phyloP scores from a whole-genome alignment of 768 basidiomycete genomes.

The Suillus plorans region DNA sequence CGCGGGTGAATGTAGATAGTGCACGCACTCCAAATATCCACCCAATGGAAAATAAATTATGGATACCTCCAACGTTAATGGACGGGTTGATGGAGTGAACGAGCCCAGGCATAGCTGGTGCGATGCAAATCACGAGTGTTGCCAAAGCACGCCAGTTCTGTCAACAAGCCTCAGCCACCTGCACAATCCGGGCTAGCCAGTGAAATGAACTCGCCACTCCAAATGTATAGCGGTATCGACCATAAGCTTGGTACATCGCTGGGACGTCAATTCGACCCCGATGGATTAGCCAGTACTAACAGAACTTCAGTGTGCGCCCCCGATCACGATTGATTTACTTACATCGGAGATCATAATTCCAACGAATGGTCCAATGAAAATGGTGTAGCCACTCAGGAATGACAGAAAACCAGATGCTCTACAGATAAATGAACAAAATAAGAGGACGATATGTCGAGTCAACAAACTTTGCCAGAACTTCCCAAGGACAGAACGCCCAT shows the following conservation, averaged over 20 bases:
- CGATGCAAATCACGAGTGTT: slow-evolving; percentile 64
- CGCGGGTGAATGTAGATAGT: background rate
- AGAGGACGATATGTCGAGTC: background rate
- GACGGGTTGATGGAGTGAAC: slow-evolving; percentile 68
- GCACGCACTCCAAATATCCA: slow-evolving; percentile 12
- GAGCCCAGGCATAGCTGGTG: slow-evolving; percentile 76
- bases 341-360: slow-evolving; percentile 67
- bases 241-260: slow-evolving; percentile 78
- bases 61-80: slow-evolving; percentile 31
- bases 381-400: slow-evolving; percentile 83
- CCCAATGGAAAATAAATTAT: slow-evolving; percentile 9
- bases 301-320: background rate
- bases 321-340: slow-evolving; percentile 23
- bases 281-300: slow-evolving; percentile 79
- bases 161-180: background rate
- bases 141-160: slow-evolving; percentile 83
- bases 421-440: background rate
- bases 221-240: slow-evolving; percentile 73
- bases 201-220: slow-evolving; percentile 52
- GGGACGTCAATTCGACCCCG: slow-evolving; percentile 73
- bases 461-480: slow-evolving; percentile 57
- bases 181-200: background rate
- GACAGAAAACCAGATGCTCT: slow-evolving; percentile 64
- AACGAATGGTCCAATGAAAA: slow-evolving; percentile 84
- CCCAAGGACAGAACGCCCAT: slow-evolving; percentile 87